phyloP scores from a whole-genome alignment of 2,329 filamentous ascomycete species.

The Lachnellula hyalina region DNA sequence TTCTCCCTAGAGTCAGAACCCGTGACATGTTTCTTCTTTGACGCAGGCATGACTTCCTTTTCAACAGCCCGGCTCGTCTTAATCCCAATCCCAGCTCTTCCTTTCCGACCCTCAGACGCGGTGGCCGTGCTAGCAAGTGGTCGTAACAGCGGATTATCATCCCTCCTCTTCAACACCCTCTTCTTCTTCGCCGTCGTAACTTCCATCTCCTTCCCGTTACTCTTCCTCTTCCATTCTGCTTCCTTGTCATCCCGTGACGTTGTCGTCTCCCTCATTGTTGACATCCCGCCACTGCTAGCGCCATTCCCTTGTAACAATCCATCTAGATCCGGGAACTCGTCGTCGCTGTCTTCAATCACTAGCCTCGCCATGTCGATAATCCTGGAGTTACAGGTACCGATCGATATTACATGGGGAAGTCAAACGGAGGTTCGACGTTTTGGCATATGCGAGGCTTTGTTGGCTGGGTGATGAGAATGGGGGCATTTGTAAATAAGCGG shows the following conservation, averaged over 20 bases:
- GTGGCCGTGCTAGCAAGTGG: slow-evolving; percentile 8
- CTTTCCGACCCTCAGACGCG: background rate
- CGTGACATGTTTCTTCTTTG: too few species aligned
- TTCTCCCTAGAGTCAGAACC: too few species aligned
- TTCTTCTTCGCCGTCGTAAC: slow-evolving; percentile 9
- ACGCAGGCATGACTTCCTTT: background rate
- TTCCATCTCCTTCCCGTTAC: slow-evolving; percentile 1
- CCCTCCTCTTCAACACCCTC: slow-evolving; percentile 14
- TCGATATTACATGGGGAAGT: too few species aligned
- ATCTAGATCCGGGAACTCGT: slow-evolving; percentile 13
- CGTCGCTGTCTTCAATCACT: slow-evolving; percentile 7
- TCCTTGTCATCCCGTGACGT: background rate
- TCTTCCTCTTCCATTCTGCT: background rate
- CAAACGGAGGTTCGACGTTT: too few species aligned
- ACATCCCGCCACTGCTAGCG: background rate
- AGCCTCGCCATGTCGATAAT: slow-evolving; percentile 2
- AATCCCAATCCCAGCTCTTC: background rate
- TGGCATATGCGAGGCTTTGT: too few species aligned
- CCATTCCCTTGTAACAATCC: background rate
- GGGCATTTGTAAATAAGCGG: too few species aligned
- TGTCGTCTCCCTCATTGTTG: background rate
- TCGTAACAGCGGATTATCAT: slow-evolving; percentile 17
- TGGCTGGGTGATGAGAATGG: too few species aligned
- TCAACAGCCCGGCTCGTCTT: background rate
- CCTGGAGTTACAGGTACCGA: too few species aligned